Conservation (phyloP, 1,284 basidiomycete genomes). For the Ceratobasidium sp. region DNA sequence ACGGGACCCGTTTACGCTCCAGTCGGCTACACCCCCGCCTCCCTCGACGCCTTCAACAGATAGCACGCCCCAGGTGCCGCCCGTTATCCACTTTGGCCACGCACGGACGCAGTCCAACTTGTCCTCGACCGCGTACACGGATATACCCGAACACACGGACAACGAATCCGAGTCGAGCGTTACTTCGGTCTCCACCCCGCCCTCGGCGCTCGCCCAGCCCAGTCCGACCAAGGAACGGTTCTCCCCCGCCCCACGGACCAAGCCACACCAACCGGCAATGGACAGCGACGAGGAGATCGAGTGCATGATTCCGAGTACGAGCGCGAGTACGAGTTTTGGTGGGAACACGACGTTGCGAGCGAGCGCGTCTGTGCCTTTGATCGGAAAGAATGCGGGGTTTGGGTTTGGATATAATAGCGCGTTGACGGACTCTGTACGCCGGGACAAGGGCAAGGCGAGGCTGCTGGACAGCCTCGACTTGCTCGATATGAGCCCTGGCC, state of each 20-base stretch:
- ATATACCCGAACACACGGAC: slow-evolving; percentile 41
- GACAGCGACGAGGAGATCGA: slow-evolving; percentile 43
- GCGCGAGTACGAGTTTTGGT: slow-evolving; percentile 14
- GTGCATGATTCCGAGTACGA: slow-evolving; percentile 14
- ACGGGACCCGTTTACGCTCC: slow-evolving; percentile 17
- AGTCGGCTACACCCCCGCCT: not conserved
- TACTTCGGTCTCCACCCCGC: slow-evolving; percentile 36
- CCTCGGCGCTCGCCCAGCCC: slow-evolving; percentile 34
- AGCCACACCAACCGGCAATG: not conserved
- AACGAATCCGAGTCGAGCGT: slow-evolving; percentile 45
- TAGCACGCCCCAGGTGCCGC: not conserved
- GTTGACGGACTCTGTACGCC: not conserved
- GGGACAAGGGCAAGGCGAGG: slow-evolving; percentile 38
- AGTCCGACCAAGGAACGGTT: slow-evolving; percentile 32
- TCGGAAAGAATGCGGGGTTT: slow-evolving; percentile 5
- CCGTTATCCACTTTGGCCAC: slow-evolving; percentile 21
- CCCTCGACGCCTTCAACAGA: not conserved
- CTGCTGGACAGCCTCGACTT: slow-evolving; percentile 26
- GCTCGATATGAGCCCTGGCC: slow-evolving; percentile 17
- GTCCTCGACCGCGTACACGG: slow-evolving; percentile 40
- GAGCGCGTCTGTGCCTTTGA: slow-evolving; percentile 7
- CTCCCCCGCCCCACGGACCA: not conserved
- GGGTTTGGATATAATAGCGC: slow-evolving; percentile 21
- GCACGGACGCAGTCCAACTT: slow-evolving; percentile 37
- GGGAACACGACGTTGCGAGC: slow-evolving; percentile 16